These are phyloP conservation scores for Citrus mangshanensis DNA, from an alignment of 345 rosid species.

Conservation along the genomic window DNA sequence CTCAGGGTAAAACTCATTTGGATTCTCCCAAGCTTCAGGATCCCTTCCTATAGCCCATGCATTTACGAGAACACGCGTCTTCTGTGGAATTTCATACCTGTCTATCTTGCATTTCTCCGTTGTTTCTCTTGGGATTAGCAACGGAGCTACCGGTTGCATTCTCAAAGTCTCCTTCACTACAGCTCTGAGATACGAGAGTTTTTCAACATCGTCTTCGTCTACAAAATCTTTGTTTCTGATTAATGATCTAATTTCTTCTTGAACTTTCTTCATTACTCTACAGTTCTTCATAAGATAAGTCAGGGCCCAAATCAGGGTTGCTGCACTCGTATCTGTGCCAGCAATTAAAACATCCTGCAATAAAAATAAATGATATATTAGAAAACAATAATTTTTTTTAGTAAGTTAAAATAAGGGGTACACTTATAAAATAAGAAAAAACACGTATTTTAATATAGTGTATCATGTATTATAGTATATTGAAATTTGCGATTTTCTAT, in stretches of 20 bases:
- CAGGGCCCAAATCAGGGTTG: conserved; percentile 33
- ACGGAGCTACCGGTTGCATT: conserved; percentile 23
- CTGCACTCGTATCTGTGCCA: conserved; percentile 30
- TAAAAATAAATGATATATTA: neutral
- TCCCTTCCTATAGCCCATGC: conserved; percentile 41
- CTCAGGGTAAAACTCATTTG: conserved; percentile 20
- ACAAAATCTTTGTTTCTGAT: conserved; percentile 24
- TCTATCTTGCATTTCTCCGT: neutral
- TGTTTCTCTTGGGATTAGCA: conserved; percentile 27
- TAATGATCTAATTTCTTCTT: conserved; percentile 21
- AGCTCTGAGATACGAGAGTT: conserved; percentile 37
- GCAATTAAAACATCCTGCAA: conserved; percentile 30
- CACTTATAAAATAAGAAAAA: neutral
- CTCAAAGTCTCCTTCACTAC: conserved; percentile 43
- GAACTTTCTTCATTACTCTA: conserved; percentile 28
- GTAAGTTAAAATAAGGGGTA: too few species aligned
- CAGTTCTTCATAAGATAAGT: conserved; percentile 31
- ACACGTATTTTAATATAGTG: too few species aligned
- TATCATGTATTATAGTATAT: too few species aligned
- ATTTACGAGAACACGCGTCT: conserved; percentile 23
- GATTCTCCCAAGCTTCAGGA: conserved; percentile 30
- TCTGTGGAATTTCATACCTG: conserved; percentile 11
- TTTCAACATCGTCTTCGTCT: conserved; percentile 28
- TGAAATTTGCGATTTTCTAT: too few species aligned
- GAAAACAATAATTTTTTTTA: neutral